A percentile compares a stretch with the other conserved stretches of the same genome.
These are phyloP conservation scores for Cylindrodendrum hubeiense DNA, from an alignment of 2,329 filamentous ascomycete genomes.

Conservation along the genomic window DNA sequence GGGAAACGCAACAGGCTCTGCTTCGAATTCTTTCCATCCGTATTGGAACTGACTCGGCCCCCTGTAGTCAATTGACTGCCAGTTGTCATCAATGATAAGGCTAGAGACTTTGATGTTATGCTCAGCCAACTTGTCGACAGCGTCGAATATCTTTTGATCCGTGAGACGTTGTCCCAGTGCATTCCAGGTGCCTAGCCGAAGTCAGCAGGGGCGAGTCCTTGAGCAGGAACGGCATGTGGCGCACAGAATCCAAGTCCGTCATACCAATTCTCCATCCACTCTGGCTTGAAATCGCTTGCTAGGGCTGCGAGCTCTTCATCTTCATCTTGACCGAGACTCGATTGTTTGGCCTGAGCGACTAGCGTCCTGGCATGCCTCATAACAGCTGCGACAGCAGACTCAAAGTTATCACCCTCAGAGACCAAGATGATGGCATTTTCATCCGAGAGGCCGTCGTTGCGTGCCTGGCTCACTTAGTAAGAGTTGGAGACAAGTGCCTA, in stretches of 20 bases:
- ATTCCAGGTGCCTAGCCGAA: constrained; percentile 83
- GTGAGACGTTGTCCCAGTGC: constrained; percentile 86
- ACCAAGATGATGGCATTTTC: constrained; percentile 74
- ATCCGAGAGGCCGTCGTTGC: constrained; percentile 73
- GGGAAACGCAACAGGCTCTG: constrained; percentile 83
- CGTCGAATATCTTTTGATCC: constrained; percentile 81
- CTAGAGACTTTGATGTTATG: constrained; percentile 83
- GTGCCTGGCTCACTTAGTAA: constrained; percentile 55
- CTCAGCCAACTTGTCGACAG: constrained; percentile 77
- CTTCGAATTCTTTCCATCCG: constrained; percentile 88
- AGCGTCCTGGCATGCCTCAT: constrained; percentile 87
- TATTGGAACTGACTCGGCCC: constrained; percentile 66
- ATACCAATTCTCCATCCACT: constrained; percentile 90
- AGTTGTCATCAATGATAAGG: constrained; percentile 97
- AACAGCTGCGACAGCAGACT: constrained; percentile 81
- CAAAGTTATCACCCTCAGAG: constrained; percentile 78
- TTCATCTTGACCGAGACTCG: constrained; percentile 56
- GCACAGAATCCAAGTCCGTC: constrained; percentile 91
- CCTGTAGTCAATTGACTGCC: constrained; percentile 79
- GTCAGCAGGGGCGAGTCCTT: constrained; percentile 29
- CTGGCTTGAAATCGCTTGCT: constrained; percentile 62
- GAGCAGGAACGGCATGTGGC: constrained; percentile 35
- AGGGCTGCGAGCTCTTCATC: constrained; percentile 63
- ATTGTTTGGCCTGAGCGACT: constrained; percentile 54
- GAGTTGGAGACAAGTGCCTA: background rate